Evolutionary conservation across 805 yeast genomes (phyloP), one percentile per base, ranked within the genome.

Genomic region (Ogataea kodamae): DNA sequence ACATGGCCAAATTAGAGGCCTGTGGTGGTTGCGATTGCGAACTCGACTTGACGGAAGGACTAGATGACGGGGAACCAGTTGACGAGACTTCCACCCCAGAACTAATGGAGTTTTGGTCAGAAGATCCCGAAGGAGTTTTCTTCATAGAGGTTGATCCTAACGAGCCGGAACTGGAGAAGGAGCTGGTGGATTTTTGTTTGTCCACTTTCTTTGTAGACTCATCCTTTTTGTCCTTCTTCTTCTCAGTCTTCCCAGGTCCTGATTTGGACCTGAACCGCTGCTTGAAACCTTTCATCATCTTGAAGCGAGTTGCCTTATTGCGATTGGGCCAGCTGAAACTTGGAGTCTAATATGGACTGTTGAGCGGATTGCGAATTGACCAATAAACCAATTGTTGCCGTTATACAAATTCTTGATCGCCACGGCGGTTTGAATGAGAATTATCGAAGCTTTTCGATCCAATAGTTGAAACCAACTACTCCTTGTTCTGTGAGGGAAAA

Each of bases 281-380:
- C 52, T 77, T 78, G 59, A 78, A 78, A 18, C 84, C 84, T 62
- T 77, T 78, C 84, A 78, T 78, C 86, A 78, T 78, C 50, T 67
- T 74, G 35, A 3, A 11, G 24, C 26, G 9, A 17, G 18, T 22
- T 11, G 22, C 20, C 21, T 28, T 21, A 22, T 33, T 33, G 37
- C 37, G 37, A 27, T 28, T 27, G 18, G 21, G 25, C 37, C 22
- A 25, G 18, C 18, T 25, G 33, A 29, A 26, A 35, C 18, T 13
- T 7, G 5, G 22, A 9, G 13, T 14, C 26, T 23, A 9, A 14
- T 5, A 5, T 23, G 11, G 13, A 9, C 26, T 23, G 5, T 6
- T 11, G 6, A 12, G 6, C 15, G 26, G 21, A 7, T 18, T 18
- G n/a, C n/a, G n/a, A n/a, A n/a, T n/a, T n/a, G n/a, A n/a, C n/a